phyloP scores from a whole-genome alignment of 2,329 filamentous ascomycete species.

The Scorias spongiosa region DNA sequence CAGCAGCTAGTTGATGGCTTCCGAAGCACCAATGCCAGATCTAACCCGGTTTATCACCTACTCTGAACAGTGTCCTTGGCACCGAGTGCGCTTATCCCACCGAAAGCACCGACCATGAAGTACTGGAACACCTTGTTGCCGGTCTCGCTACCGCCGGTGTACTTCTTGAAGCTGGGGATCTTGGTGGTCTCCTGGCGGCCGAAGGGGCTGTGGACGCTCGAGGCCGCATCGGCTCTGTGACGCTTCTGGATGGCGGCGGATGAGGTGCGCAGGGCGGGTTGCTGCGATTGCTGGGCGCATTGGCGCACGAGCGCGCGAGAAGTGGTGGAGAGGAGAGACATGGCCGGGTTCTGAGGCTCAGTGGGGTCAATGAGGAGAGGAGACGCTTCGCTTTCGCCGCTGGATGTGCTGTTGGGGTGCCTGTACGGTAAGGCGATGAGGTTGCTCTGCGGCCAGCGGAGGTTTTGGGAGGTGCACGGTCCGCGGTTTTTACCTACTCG shows the following conservation, averaged over 20 bases:
- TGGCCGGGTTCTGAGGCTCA: slow-evolving; percentile 9
- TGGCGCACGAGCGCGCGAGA: slow-evolving; percentile 32
- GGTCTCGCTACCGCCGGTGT: slow-evolving; percentile 53
- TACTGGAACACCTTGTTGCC: slow-evolving; percentile 84
- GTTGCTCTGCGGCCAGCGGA: background rate
- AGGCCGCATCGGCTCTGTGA: slow-evolving; percentile 22
- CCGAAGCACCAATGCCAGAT: background rate
- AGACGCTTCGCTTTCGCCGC: too few relatives aligned
- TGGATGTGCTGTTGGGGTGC: too few relatives aligned
- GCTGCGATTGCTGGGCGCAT: slow-evolving; percentile 28
- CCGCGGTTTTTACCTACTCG: background rate
- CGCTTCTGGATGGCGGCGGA: slow-evolving; percentile 29
- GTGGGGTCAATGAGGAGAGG: too few relatives aligned
- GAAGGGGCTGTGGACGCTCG: slow-evolving; percentile 41
- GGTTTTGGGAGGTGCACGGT: background rate
- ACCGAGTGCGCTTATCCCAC: slow-evolving; percentile 77
- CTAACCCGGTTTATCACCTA: slow-evolving; percentile 35
- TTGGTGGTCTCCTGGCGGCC: slow-evolving; percentile 42
- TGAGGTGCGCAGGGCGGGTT: slow-evolving; percentile 31
- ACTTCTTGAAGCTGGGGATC: slow-evolving; percentile 82
- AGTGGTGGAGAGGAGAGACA: slow-evolving; percentile 34
- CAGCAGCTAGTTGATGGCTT: too few relatives aligned
- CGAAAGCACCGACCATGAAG: slow-evolving; percentile 97
- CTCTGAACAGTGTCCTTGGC: slow-evolving; percentile 97
- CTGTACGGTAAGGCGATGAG: background rate